Evolutionary conservation across 345 rosid species (phyloP).

Genomic region (Cardamine chenopodiifolia): DNA sequence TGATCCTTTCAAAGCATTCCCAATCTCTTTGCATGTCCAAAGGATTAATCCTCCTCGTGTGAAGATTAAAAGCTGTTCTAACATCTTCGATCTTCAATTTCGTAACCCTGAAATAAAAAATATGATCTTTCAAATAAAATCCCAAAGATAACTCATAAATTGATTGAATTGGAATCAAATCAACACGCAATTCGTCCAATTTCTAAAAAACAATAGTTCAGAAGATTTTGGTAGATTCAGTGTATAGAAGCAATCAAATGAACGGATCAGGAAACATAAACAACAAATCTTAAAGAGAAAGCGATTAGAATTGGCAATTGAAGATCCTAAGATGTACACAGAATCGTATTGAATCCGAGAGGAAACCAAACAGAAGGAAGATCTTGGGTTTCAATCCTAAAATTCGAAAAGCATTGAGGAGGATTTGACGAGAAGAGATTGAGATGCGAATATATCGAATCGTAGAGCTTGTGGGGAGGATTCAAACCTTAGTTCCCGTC

Average conservation of each 20-base stretch:
- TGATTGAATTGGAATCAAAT: neutral
- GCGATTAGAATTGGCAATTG: neutral
- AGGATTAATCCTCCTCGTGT: conserved; percentile 98
- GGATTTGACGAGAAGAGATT: neutral
- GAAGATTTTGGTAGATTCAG: neutral
- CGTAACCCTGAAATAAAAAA: conserved; percentile 38
- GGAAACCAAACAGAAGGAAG: conserved; percentile 4
- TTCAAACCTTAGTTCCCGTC: conserved; percentile 35
- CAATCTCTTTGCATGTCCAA: conserved; percentile 96
- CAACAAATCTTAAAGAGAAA: neutral
- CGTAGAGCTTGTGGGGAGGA: conserved; percentile 14
- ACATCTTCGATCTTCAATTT: conserved; percentile 54
- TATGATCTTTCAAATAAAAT: conserved; percentile 19
- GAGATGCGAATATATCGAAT: neutral
- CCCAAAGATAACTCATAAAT: neutral
- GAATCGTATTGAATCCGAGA: neutral
- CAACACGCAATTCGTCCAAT: neutral
- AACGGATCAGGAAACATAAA: conserved; percentile 8
- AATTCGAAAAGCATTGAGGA: neutral
- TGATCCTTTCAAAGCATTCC: conserved; percentile 89
- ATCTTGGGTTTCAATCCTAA: conserved; percentile 8
- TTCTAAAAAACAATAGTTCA: neutral
- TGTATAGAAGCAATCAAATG: neutral
- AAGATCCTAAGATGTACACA: neutral
- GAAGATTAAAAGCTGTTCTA: conserved; percentile 91